Conservation (phyloP, 495 filamentous ascomycete genomes). For the Penicillium macrosclerotiorum region DNA sequence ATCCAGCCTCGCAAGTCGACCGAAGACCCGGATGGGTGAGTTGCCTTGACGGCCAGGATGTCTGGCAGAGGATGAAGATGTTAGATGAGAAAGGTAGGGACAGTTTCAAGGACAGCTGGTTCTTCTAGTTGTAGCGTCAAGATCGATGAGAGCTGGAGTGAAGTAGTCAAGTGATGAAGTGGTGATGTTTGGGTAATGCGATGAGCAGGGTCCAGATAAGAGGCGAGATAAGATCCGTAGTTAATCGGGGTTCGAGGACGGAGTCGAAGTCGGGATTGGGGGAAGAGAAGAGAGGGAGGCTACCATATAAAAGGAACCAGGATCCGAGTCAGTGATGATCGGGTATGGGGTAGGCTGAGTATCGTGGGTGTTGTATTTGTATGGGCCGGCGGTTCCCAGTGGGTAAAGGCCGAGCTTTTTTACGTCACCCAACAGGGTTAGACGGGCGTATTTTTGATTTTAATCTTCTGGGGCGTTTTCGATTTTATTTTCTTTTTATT, state of each 20-base stretch:
- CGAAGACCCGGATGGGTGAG: slow-evolving; percentile 26
- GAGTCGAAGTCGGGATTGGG: slow-evolving; percentile 1
- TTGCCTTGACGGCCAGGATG: slow-evolving; percentile 30
- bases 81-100: too few relatives aligned
- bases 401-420: slow-evolving; percentile 28
- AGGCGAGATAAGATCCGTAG: background rate
- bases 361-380: too few relatives aligned
- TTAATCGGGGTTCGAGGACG: too few relatives aligned
- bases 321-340: slow-evolving; percentile 23
- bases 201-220: background rate
- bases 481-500: slow-evolving; percentile 2
- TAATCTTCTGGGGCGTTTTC: slow-evolving; percentile 5
- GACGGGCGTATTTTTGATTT: slow-evolving; percentile 12
- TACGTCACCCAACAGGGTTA: slow-evolving; percentile 31
- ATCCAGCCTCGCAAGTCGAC: slow-evolving; percentile 50
- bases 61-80: background rate
- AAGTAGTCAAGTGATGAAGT: slow-evolving; percentile 3
- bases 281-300: slow-evolving; percentile 10
- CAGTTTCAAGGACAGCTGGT: too few relatives aligned
- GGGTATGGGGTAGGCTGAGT: slow-evolving; percentile 31
- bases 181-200: background rate
- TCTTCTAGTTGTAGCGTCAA: too few relatives aligned
- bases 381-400: slow-evolving; percentile 13
- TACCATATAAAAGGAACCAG: slow-evolving; percentile 26
- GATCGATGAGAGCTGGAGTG: too few relatives aligned